Evolutionary conservation across 768 basidiomycete species (phyloP).

Genomic region (Hemileccinum impolitum): DNA sequence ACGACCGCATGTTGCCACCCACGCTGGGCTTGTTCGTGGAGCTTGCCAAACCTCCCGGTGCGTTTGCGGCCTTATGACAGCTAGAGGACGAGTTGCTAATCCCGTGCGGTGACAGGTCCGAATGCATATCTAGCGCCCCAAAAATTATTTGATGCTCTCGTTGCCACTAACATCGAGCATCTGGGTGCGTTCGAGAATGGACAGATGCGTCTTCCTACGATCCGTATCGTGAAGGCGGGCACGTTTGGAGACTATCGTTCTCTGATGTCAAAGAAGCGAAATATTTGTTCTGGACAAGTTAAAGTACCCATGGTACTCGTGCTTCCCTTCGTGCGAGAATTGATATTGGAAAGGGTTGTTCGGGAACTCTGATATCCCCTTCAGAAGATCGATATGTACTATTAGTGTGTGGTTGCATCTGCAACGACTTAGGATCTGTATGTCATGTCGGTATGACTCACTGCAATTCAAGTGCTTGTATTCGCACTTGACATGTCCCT

Average conservation of each 20-base stretch:
- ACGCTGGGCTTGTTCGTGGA: conserved; percentile 19
- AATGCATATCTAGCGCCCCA: not conserved
- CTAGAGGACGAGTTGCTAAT: not conserved
- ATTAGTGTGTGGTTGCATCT: no score
- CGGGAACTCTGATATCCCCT: conserved; percentile 7
- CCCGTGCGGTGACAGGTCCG: not conserved
- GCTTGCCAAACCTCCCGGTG: conserved; percentile 8
- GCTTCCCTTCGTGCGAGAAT: conserved; percentile 2
- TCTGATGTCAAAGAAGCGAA: conserved; percentile 3
- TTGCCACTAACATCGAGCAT: not conserved
- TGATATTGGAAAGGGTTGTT: conserved; percentile 16
- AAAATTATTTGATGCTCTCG: conserved; percentile 6
- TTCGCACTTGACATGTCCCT: no score
- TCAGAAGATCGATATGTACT: no score
- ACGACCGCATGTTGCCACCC: conserved; percentile 3
- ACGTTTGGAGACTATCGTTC: conserved; percentile 20
- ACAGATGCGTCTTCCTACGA: conserved; percentile 12
- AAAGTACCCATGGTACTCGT: conserved; percentile 14
- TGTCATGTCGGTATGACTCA: no score
- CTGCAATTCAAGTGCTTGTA: no score
- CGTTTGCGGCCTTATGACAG: not conserved
- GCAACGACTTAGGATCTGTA: no score
- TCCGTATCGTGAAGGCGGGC: conserved; percentile 19
- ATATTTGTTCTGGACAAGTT: conserved; percentile 4
- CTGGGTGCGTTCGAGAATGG: not conserved